Conservation (phyloP, 192 early-diverging fungal genomes). For the Endogone sp. region DNA sequence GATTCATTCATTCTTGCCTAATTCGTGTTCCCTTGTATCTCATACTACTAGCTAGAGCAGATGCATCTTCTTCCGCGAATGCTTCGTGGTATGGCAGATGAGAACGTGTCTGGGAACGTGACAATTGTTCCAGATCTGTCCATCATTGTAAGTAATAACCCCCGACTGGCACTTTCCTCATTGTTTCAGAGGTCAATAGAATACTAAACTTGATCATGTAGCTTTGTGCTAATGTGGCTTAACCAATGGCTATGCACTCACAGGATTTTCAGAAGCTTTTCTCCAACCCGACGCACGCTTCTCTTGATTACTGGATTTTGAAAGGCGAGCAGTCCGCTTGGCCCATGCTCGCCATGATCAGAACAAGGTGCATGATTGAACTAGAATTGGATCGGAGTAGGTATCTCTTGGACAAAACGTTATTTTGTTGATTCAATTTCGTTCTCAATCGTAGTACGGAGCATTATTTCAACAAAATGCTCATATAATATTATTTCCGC, state of each 20-base stretch:
- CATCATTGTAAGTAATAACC: conserved; percentile 38
- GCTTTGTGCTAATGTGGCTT: background rate
- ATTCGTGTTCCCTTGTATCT: background rate
- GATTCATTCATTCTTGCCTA: too few species aligned
- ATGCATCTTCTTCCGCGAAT: conserved; percentile 56
- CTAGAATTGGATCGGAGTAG: conserved; percentile 54
- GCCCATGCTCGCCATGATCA: conserved; percentile 68
- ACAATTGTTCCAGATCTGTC: conserved; percentile 62
- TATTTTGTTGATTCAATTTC: conserved; percentile 4
- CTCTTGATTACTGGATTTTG: conserved; percentile 60
- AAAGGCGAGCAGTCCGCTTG: conserved; percentile 80
- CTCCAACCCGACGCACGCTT: conserved; percentile 61
- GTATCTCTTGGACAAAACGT: too few species aligned
- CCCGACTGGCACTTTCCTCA: too few species aligned
- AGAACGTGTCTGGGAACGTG: conserved; percentile 64
- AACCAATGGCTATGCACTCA: background rate
- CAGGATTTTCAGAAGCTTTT: conserved; percentile 66
- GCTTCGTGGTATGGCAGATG: conserved; percentile 54
- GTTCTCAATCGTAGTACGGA: too few species aligned
- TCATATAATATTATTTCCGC: background rate
- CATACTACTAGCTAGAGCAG: conserved; percentile 50
- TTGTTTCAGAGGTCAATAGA: too few species aligned
- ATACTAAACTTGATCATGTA: too few species aligned
- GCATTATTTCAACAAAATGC: too few species aligned
- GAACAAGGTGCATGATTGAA: conserved; percentile 66